phyloP scores from a whole-genome alignment of 1,284 basidiomycete genomes.

The Moniliophthora roreri region DNA sequence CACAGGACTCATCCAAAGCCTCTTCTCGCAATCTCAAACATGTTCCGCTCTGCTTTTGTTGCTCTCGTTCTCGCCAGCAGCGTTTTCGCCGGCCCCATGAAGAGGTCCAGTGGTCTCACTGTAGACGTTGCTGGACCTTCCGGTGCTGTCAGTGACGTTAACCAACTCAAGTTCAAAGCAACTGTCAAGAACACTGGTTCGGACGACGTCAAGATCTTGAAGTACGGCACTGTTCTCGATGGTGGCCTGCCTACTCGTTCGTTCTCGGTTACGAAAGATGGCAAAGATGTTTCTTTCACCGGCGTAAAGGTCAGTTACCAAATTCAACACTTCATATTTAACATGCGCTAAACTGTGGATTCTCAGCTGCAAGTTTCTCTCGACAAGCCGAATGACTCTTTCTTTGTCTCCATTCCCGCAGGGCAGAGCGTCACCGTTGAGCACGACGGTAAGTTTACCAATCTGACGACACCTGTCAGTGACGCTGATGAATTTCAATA shows the following conservation, averaged over 20 bases:
- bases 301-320: constrained; percentile 45
- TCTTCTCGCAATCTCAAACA: background rate
- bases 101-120: constrained; percentile 29
- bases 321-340: background rate
- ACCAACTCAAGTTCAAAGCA: constrained; percentile 39
- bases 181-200: too few species aligned
- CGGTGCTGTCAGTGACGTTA: constrained; percentile 34
- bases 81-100: constrained; percentile 31
- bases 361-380: constrained; percentile 1
- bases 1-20: background rate
- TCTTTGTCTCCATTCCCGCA: constrained; percentile 39
- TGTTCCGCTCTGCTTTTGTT: constrained; percentile 21
- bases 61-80: constrained; percentile 24
- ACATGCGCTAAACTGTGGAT: too few species aligned
- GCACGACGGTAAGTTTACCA: constrained; percentile 32
- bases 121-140: constrained; percentile 30
- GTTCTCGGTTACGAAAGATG: constrained; percentile 42
- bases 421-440: constrained; percentile 37
- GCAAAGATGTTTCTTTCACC: constrained; percentile 36
- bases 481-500: constrained; percentile 10
- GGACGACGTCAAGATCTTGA: constrained; percentile 38
- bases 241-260: constrained; percentile 39
- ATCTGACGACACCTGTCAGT: background rate
- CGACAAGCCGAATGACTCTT: constrained; percentile 28
- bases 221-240: constrained; percentile 44